These are phyloP conservation scores for Xylaria arbuscula DNA, from an alignment of 2,329 filamentous ascomycete genomes.

Conservation along the genomic window DNA sequence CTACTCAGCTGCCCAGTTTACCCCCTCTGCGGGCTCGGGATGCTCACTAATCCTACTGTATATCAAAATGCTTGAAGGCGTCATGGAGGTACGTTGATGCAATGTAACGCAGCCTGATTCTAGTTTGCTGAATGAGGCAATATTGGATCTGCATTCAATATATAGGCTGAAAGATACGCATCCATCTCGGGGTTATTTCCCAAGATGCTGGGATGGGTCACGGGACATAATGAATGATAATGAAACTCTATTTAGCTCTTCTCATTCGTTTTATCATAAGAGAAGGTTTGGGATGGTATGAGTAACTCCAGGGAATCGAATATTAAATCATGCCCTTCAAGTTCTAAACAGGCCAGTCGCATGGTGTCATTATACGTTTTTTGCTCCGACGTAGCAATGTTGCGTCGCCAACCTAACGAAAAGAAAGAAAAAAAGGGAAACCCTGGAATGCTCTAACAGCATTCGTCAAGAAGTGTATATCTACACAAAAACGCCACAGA, in stretches of 20 bases:
- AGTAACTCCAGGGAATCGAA: not conserved
- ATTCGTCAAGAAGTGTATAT: too few species aligned
- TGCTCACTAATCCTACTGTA: not conserved
- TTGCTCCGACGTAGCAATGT: not conserved
- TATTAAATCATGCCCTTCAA: not conserved
- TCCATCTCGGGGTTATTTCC: not conserved
- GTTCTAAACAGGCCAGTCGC: not conserved
- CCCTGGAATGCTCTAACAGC: not conserved
- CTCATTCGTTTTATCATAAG: not conserved
- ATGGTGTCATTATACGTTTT: not conserved
- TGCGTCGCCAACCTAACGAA: not conserved
- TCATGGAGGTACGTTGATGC: not conserved
- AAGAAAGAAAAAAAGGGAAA: not conserved
- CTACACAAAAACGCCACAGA: not conserved
- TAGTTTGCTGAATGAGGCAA: constrained; percentile 1
- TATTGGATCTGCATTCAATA: not conserved
- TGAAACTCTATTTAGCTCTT: not conserved
- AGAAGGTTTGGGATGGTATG: not conserved
- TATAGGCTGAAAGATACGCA: constrained; percentile 1
- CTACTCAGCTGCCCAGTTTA: not conserved
- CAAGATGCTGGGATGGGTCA: not conserved
- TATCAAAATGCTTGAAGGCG: not conserved
- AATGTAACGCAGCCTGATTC: constrained; percentile 2
- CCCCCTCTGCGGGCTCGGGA: not conserved
- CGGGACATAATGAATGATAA: constrained; percentile 1